A percentile compares a stretch with the other conserved stretches of the same genome.
Evolutionary conservation across 805 yeast species (phyloP).

Genomic region (Scheffersomyces stipitis): DNA sequence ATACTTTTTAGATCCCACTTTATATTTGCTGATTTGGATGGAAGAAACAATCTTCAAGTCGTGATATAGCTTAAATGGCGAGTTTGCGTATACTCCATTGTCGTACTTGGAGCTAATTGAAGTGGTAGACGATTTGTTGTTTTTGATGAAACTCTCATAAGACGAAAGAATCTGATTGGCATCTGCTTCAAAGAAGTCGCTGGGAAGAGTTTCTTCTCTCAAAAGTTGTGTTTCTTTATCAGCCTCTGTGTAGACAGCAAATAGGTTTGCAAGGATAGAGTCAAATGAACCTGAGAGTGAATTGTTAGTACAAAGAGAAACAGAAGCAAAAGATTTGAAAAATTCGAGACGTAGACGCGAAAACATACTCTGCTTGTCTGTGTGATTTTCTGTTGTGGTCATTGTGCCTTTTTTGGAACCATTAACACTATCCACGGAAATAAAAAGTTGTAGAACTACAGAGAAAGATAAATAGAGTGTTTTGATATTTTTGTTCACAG

Average conservation of each 20-base stretch:
- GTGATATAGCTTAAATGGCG: conserved; percentile 60
- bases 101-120: conserved; percentile 45
- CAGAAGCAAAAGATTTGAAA: no score
- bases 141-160: conserved; percentile 34
- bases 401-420: no score
- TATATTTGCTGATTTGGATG: conserved; percentile 44
- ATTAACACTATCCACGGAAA: no score
- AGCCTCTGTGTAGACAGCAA: conserved; percentile 24
- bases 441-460: no score
- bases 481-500: no score
- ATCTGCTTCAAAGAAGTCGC: conserved; percentile 45
- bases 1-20: conserved; percentile 51
- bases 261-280: conserved; percentile 19
- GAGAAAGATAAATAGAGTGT: no score
- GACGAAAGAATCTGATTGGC: conserved; percentile 45
- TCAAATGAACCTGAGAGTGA: conserved; percentile 3
- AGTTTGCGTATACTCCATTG: conserved; percentile 35
- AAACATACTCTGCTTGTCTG: no score
- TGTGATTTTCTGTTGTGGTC: no score
- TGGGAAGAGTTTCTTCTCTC: conserved; percentile 35
- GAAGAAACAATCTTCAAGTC: conserved; percentile 62
- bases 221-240: conserved; percentile 23
- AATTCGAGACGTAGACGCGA: no score
- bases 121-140: conserved; percentile 27
- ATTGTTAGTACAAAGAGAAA: not conserved